phyloP scores from a whole-genome alignment of 768 basidiomycete genomes.

The Termitomyces eurrhizus region DNA sequence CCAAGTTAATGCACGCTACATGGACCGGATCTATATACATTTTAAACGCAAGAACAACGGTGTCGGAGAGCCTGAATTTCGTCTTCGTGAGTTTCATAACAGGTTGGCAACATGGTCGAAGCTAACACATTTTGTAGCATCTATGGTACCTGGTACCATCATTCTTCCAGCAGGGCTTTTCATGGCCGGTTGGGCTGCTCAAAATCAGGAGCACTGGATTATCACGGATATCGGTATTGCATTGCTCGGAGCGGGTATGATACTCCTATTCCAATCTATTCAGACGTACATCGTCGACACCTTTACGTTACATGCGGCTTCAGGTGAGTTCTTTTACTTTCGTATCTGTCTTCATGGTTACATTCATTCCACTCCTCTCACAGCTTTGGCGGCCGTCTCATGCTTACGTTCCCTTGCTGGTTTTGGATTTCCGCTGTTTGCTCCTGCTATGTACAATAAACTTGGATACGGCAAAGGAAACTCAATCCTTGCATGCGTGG shows the following conservation, averaged over 20 bases:
- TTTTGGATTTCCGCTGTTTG: constrained; percentile 78
- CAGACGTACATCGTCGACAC: constrained; percentile 68
- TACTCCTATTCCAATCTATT: constrained; percentile 57
- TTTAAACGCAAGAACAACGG: constrained; percentile 45
- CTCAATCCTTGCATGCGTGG: constrained; percentile 56
- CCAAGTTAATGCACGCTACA: constrained; percentile 47
- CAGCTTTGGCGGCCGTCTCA: constrained; percentile 62
- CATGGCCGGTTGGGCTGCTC: constrained; percentile 67
- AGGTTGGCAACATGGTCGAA: no score
- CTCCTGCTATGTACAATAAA: constrained; percentile 58
- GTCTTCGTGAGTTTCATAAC: constrained; percentile 41
- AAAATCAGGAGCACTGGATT: constrained; percentile 62
- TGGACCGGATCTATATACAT: constrained; percentile 54
- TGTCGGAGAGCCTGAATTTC: constrained; percentile 47
- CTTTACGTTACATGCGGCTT: constrained; percentile 65
- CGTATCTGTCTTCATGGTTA: neutral
- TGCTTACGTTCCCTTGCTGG: constrained; percentile 64
- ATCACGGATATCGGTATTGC: constrained; percentile 62
- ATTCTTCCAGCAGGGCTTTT: constrained; percentile 65
- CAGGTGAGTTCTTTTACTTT: constrained; percentile 33
- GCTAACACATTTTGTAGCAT: constrained; percentile 33
- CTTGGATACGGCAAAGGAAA: constrained; percentile 70
- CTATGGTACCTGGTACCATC: constrained; percentile 56
- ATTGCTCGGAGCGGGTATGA: constrained; percentile 52
- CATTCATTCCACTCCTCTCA: neutral